phyloP scores from a whole-genome alignment of 495 filamentous ascomycete species.

The Trichoderma orchidacearum region DNA sequence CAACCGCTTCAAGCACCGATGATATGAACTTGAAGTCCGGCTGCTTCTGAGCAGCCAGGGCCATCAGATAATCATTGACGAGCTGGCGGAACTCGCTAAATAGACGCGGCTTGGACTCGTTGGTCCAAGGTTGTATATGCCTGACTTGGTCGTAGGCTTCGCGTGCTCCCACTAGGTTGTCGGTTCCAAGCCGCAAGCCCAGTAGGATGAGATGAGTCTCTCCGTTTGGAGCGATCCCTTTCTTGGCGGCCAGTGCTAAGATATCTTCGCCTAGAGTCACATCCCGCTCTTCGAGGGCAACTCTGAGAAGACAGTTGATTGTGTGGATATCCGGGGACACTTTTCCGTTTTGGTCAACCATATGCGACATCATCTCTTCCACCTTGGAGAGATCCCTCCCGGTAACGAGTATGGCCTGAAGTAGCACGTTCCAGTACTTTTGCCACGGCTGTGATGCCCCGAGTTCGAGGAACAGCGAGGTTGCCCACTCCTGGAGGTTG shows the following conservation, averaged over 20 bases:
- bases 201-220: slow-evolving; percentile 61
- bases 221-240: slow-evolving; percentile 47
- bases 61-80: slow-evolving; percentile 63
- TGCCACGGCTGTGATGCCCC: slow-evolving; percentile 32
- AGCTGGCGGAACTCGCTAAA: slow-evolving; percentile 39
- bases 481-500: slow-evolving; percentile 48
- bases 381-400: slow-evolving; percentile 58
- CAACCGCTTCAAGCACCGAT: slow-evolving; percentile 59
- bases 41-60: slow-evolving; percentile 42
- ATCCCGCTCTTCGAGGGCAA: slow-evolving; percentile 55
- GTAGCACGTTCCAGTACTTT: slow-evolving; percentile 49
- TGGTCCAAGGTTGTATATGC: not conserved
- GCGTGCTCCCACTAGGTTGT: slow-evolving; percentile 54
- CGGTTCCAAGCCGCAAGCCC: slow-evolving; percentile 54
- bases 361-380: slow-evolving; percentile 50
- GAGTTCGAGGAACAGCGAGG: slow-evolving; percentile 45
- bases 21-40: slow-evolving; percentile 53
- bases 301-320: slow-evolving; percentile 62
- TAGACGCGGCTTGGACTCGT: slow-evolving; percentile 19
- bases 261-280: slow-evolving; percentile 63
- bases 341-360: slow-evolving; percentile 30
- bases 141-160: slow-evolving; percentile 44
- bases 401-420: slow-evolving; percentile 56
- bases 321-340: slow-evolving; percentile 48
- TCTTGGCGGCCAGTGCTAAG: slow-evolving; percentile 44